Evolutionary conservation across 805 yeast genomes (phyloP), one percentile per base, ranked within the genome.

Genomic region (Lipomyces yamanashiensis): DNA sequence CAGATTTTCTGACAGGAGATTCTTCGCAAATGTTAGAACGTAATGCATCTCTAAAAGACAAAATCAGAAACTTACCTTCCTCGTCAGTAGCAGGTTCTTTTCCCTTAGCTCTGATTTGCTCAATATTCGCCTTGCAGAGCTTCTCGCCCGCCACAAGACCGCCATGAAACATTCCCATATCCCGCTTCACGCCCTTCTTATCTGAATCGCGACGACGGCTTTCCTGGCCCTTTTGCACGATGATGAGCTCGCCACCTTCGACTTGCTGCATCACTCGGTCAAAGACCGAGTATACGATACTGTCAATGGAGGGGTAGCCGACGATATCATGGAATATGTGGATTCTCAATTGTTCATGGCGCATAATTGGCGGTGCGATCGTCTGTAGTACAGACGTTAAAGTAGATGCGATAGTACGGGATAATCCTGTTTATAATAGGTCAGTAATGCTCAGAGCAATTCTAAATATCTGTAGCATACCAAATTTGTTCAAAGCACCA

Each of bases 111-210:
- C 69, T 74, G 78, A 61, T 73, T 76, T 77, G 79, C 84, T 82
- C 67, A 70, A 93, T 81, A 73, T 91, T 92, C 3, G 98, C 98
- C 71, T 84, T 81, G 47, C 96, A 88, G 63, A 95, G 82, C 74
- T 95, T 93, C 71, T 89, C 96, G 13, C 95, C 98, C 74, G 91
- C 96, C 50, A 85, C 83, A 0, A 85, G 71, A 67, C 88, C 88
- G 8, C 98, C 98, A 21, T 82, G 78, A 73, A 92, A 90, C 69
- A 89, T 74, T 66, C 88, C 87, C 71, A 93, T 82, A 54, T 84
- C 84, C 37, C 82, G 80, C 62, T 74, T 73, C 15, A 69, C 69
- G 17, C 68, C 66, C 45, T 70, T 67, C 62, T 58, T 66, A 53
- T 75, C 78, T 6, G 78, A 72, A 34, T 74, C 79, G 5, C 76